These are phyloP conservation scores for Candida xiaguanensis DNA, from an alignment of 805 yeast species.

Conservation along the genomic window DNA sequence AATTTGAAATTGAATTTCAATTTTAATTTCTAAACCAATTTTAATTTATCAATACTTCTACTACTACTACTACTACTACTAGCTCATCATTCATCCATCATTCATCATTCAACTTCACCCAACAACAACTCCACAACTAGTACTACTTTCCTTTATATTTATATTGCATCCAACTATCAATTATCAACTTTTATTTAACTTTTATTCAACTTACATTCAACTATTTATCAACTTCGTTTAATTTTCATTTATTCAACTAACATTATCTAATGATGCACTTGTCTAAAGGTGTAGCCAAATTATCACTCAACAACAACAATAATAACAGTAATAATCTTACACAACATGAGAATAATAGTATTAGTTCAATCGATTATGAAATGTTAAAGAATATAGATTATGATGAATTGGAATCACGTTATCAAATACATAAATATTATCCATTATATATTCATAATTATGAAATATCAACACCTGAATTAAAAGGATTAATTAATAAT, in stretches of 20 bases:
- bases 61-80: no score
- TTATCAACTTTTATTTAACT: no score
- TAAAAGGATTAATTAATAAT: constrained; percentile 27
- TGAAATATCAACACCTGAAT: constrained; percentile 33
- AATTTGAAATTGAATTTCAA: no score
- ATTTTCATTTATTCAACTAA: neutral
- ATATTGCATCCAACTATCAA: no score
- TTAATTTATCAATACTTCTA: no score
- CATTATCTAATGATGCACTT: constrained; percentile 3
- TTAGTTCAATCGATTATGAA: constrained; percentile 10
- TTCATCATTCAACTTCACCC: no score
- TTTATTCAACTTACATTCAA: no score
- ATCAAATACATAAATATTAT: constrained; percentile 33
- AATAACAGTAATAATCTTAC: neutral
- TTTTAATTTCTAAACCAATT: no score
- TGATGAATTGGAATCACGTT: constrained; percentile 31
- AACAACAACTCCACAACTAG: no score
- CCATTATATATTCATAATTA: constrained; percentile 38
- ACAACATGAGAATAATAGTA: neutral
- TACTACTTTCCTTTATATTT: no score
- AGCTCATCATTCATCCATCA: no score
- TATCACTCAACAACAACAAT: neutral
- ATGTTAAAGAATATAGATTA: constrained; percentile 28
- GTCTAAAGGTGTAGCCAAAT: constrained; percentile 6
- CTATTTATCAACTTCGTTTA: no score